A percentile compares a stretch with the other conserved stretches of the same genome.
phyloP scores from a whole-genome alignment of 768 basidiomycete genomes.

The Rhodotorula sphaerocarpa region DNA sequence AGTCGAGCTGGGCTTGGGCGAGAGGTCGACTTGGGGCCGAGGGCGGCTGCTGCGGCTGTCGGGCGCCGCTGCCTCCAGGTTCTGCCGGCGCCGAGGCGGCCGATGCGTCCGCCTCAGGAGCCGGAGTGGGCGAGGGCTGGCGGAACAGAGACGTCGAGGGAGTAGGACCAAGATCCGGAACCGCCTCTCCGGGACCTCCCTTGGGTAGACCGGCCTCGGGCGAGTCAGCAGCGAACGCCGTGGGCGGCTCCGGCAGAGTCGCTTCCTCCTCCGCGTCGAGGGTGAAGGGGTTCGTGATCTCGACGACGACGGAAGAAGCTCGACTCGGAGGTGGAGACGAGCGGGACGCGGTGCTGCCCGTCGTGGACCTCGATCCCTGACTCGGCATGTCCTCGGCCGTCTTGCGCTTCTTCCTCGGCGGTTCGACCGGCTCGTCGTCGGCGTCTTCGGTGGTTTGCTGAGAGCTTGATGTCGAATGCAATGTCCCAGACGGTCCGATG shows the following conservation, averaged over 20 bases:
- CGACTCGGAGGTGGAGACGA: neutral
- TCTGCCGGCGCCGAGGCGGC: neutral
- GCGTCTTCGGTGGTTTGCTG: neutral
- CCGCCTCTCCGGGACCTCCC: too few species aligned
- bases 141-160: neutral
- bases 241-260: neutral
- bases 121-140: neutral
- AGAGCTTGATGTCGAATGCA: neutral
- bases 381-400: too few species aligned
- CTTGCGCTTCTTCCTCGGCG: slow-evolving; percentile 31
- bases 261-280: neutral
- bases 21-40: too few species aligned
- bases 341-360: too few species aligned
- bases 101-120: too few species aligned
- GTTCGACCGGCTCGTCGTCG: slow-evolving; percentile 36
- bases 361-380: too few species aligned
- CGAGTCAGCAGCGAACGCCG: too few species aligned
- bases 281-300: neutral
- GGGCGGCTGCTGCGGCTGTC: too few species aligned
- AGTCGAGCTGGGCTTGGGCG: too few species aligned
- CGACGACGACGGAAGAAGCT: neutral
- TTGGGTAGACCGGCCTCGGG: too few species aligned
- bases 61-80: too few species aligned
- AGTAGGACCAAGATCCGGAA: too few species aligned
- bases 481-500: slow-evolving; percentile 28